These are phyloP conservation scores for Pilasporangium apinafurcum DNA, from an alignment of 352 stramenopile species.

Conservation along the genomic window DNA sequence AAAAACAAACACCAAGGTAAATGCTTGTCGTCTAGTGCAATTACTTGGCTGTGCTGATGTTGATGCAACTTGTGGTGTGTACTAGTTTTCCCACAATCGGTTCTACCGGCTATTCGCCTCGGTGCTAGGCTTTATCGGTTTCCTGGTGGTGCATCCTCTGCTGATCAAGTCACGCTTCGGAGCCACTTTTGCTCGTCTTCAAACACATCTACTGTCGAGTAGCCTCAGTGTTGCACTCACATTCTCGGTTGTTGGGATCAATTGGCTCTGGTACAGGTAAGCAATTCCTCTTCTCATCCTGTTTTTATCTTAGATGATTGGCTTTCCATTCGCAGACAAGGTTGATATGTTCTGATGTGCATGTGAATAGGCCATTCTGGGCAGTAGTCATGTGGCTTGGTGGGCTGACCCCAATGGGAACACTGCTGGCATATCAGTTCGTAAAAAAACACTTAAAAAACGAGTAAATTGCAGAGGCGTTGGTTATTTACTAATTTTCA, in stretches of 20 bases:
- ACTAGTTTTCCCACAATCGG: conserved; percentile 49
- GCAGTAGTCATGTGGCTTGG: conserved; percentile 18
- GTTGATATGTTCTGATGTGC: neutral
- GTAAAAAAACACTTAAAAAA: conserved; percentile 19
- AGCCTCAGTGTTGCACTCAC: conserved; percentile 40
- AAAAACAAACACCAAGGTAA: conserved; percentile 40
- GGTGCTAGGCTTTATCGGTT: conserved; percentile 60
- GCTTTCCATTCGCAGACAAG: neutral
- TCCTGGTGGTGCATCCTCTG: conserved; percentile 41
- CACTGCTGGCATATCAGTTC: conserved; percentile 18
- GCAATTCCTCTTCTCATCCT: neutral
- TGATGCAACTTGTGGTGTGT: neutral
- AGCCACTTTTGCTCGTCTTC: conserved; percentile 16
- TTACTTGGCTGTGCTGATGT: neutral
- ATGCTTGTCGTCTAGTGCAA: neutral
- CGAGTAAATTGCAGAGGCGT: conserved; percentile 13
- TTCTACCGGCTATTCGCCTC: conserved; percentile 59
- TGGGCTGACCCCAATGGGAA: conserved; percentile 21
- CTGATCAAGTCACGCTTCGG: conserved; percentile 23
- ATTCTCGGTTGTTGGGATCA: conserved; percentile 32
- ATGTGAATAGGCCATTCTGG: conserved; percentile 37
- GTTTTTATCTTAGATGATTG: neutral
- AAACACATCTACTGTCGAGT: conserved; percentile 37
- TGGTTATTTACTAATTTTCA: neutral
- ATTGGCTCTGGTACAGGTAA: conserved; percentile 50